Percentiles rank a stretch among this genome's conserved stretches.
Conservation (phyloP, 345 rosid species). For the Euphorbia pulcherrima region DNA sequence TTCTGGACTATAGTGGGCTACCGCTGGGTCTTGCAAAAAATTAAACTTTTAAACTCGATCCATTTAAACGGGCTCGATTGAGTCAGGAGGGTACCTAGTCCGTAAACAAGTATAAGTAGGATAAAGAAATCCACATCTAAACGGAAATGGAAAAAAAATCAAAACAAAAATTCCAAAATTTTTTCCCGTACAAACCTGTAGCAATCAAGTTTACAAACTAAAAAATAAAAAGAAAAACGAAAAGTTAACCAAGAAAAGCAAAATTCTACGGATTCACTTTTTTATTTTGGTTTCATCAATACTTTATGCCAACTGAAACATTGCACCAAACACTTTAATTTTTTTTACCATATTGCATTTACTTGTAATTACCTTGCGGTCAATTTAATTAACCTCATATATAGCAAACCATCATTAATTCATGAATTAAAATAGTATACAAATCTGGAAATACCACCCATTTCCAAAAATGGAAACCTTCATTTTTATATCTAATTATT, state of each 20-base stretch:
- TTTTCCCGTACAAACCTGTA: background rate
- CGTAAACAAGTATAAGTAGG: too few relatives aligned
- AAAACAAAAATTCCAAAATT: too few relatives aligned
- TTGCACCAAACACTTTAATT: background rate
- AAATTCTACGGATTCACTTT: background rate
- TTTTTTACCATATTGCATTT: background rate
- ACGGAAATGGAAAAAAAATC: too few relatives aligned
- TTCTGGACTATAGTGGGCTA: too few relatives aligned
- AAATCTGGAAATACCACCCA: background rate
- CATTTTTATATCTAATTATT: background rate
- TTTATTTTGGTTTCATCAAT: background rate
- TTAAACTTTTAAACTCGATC: too few relatives aligned
- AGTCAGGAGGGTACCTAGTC: too few relatives aligned
- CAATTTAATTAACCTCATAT: too few relatives aligned
- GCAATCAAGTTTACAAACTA: background rate
- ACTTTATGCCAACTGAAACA: background rate
- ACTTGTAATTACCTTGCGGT: background rate
- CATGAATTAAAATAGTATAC: too few relatives aligned
- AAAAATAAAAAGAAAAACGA: too few relatives aligned
- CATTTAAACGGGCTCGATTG: too few relatives aligned
- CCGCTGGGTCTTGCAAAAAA: too few relatives aligned
- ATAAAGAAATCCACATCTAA: too few relatives aligned
- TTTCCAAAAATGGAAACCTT: background rate
- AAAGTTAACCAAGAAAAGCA: background rate
- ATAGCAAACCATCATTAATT: background rate